Percentiles rank a stretch among this genome's conserved stretches.
These are phyloP conservation scores for Exophiala dermatitidis DNA, from an alignment of 2,329 filamentous ascomycete genomes.

Conservation along the genomic window DNA sequence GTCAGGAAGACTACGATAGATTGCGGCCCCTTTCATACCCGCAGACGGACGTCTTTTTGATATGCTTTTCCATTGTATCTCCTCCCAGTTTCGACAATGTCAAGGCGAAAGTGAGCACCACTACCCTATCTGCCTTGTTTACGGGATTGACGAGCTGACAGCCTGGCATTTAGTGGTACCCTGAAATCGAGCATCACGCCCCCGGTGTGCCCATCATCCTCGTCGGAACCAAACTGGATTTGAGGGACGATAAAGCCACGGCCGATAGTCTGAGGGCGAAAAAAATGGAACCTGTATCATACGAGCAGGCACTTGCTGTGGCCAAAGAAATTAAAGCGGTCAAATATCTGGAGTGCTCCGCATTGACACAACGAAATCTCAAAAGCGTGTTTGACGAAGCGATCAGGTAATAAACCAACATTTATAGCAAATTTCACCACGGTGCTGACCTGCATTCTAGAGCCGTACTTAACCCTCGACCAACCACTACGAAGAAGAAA, in stretches of 20 bases:
- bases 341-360: constrained; percentile 97
- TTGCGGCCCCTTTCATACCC: constrained; percentile 93
- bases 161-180: constrained; percentile 67
- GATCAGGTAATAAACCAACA: constrained; percentile 64
- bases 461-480: constrained; percentile 44
- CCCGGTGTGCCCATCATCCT: constrained; percentile 93
- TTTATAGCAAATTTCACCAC: not conserved
- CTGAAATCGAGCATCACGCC: constrained; percentile 94
- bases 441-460: constrained; percentile 27
- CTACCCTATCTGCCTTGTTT: constrained; percentile 5
- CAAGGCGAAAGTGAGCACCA: constrained; percentile 71
- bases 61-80: constrained; percentile 97
- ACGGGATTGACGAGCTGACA: constrained; percentile 5
- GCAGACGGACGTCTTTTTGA: constrained; percentile 95
- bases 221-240: constrained; percentile 92
- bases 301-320: constrained; percentile 80
- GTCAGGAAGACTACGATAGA: constrained; percentile 97
- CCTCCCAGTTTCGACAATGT: constrained; percentile 98
- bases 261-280: constrained; percentile 76
- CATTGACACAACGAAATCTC: constrained; percentile 88
- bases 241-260: constrained; percentile 80
- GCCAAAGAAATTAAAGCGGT: constrained; percentile 92
- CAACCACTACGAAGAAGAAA: constrained; percentile 39
- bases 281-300: constrained; percentile 95
- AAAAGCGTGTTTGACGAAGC: constrained; percentile 99